These are phyloP conservation scores for Penicillium concentricum DNA, from an alignment of 2,329 filamentous ascomycete genomes.

Conservation along the genomic window DNA sequence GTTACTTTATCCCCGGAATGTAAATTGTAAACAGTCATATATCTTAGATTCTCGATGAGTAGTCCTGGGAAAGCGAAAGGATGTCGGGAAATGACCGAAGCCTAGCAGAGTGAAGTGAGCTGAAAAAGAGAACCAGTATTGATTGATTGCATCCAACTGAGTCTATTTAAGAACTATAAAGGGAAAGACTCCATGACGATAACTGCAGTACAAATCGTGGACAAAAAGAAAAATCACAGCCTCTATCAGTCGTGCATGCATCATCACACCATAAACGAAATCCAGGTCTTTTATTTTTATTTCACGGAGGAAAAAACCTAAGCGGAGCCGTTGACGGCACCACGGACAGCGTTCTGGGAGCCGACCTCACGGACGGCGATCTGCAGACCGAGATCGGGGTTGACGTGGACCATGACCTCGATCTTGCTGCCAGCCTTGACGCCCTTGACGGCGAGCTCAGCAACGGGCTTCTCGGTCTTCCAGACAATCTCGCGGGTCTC, in stretches of 20 bases:
- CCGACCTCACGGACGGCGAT: constrained; percentile 83
- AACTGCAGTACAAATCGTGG: constrained; percentile 16
- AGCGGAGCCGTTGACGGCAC: constrained; percentile 48
- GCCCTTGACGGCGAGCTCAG: constrained; percentile 78
- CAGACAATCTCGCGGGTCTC: constrained; percentile 87
- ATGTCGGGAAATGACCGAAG: background rate
- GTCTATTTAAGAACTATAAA: constrained; percentile 14
- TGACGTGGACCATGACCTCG: constrained; percentile 89
- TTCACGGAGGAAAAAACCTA: constrained; percentile 11
- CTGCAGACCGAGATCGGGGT: constrained; percentile 73
- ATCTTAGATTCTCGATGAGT: background rate
- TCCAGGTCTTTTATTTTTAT: constrained; percentile 13
- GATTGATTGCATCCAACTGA: constrained; percentile 19
- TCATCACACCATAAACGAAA: constrained; percentile 28
- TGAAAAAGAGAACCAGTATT: constrained; percentile 11
- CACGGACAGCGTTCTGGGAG: constrained; percentile 78
- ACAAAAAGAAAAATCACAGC: constrained; percentile 19
- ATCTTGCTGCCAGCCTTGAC: constrained; percentile 88
- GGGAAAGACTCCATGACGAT: constrained; percentile 23
- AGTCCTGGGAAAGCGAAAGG: background rate
- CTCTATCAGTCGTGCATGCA: constrained; percentile 31
- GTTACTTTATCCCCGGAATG: background rate
- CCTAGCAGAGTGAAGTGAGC: background rate
- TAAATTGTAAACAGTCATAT: background rate
- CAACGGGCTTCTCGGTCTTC: constrained; percentile 80